phyloP scores from a whole-genome alignment of 257 asterid species.

The Gentiana dahurica region DNA sequence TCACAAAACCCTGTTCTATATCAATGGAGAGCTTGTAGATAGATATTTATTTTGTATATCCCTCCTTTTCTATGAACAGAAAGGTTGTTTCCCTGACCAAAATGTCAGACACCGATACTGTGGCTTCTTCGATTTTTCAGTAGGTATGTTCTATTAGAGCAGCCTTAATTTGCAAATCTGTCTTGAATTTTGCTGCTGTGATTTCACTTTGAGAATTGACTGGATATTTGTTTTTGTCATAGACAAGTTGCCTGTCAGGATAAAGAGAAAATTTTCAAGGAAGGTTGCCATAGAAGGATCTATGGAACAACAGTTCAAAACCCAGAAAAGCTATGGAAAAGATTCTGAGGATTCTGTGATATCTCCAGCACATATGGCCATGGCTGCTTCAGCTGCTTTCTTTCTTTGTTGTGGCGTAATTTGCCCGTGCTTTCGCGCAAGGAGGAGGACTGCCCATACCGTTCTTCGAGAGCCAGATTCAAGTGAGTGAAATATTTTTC shows the following conservation, averaged over 20 bases:
- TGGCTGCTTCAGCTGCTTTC: slow-evolving; percentile 64
- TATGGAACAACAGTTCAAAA: slow-evolving; percentile 15
- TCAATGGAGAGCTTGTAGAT: slow-evolving; percentile 53
- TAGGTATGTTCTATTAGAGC: slow-evolving; percentile 38
- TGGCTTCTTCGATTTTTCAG: slow-evolving; percentile 16
- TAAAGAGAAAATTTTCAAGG: slow-evolving; percentile 40
- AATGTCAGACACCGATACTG: slow-evolving; percentile 34
- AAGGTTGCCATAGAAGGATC: slow-evolving; percentile 35
- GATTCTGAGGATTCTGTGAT: slow-evolving; percentile 19
- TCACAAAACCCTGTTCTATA: slow-evolving; percentile 33
- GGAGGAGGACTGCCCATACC: slow-evolving; percentile 40
- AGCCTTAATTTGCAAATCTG: background rate
- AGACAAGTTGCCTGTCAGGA: slow-evolving; percentile 35
- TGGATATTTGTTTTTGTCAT: slow-evolving; percentile 15
- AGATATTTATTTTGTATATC: slow-evolving; percentile 50
- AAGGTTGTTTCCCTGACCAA: slow-evolving; percentile 30
- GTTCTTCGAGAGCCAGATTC: slow-evolving; percentile 66
- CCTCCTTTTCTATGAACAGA: slow-evolving; percentile 25
- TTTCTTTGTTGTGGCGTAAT: slow-evolving; percentile 55
- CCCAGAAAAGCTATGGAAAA: slow-evolving; percentile 21
- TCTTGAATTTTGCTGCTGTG: background rate
- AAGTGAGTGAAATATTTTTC: slow-evolving; percentile 41
- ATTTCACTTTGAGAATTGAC: background rate
- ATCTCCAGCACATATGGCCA: slow-evolving; percentile 40
- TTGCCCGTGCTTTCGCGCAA: slow-evolving; percentile 87